Conservation (phyloP, 2,329 filamentous ascomycete genomes). For the Pseudocercospora cruenta region DNA sequence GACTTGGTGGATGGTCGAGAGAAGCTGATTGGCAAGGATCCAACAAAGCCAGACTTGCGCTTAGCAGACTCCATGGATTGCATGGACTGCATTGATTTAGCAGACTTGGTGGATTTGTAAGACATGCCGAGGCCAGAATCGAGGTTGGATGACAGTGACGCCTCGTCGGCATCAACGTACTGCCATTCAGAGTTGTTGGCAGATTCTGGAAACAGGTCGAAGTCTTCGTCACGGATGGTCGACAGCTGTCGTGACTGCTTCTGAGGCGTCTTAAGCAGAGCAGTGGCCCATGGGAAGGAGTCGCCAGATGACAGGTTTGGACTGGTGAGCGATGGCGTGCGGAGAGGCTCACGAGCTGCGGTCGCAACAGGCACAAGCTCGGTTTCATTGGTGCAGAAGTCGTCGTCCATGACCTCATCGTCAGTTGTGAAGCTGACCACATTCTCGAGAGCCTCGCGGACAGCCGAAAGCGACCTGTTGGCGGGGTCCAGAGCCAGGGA, state of each 20-base stretch:
- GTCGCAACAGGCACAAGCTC: slow-evolving; percentile 71
- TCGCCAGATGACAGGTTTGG: slow-evolving; percentile 75
- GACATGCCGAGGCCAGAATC: slow-evolving; percentile 82
- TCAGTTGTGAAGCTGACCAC: slow-evolving; percentile 91
- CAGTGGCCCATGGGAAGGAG: slow-evolving; percentile 94
- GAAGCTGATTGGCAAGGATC: slow-evolving; percentile 69
- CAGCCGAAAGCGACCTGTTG: slow-evolving; percentile 79
- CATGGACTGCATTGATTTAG: slow-evolving; percentile 48
- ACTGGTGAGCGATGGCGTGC: slow-evolving; percentile 91
- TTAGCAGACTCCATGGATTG: slow-evolving; percentile 57
- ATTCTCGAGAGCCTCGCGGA: slow-evolving; percentile 76
- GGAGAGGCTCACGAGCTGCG: slow-evolving; percentile 90
- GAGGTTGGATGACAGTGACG: slow-evolving; percentile 80
- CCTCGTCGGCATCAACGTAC: slow-evolving; percentile 76
- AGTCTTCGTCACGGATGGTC: slow-evolving; percentile 77
- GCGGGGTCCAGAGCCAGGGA: slow-evolving; percentile 89
- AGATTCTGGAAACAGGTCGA: slow-evolving; percentile 83
- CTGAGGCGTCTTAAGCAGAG: slow-evolving; percentile 74
- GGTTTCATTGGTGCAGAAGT: slow-evolving; percentile 81
- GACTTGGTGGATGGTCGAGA: slow-evolving; percentile 67
- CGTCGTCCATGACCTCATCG: slow-evolving; percentile 88
- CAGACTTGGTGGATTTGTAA: slow-evolving; percentile 68
- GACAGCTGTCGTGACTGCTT: slow-evolving; percentile 80
- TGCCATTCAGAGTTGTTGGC: slow-evolving; percentile 68
- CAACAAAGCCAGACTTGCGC: slow-evolving; percentile 72